Evolutionary conservation across 164 flowering plant genomes (phyloP).

Genomic region (Vitis rupestris): DNA sequence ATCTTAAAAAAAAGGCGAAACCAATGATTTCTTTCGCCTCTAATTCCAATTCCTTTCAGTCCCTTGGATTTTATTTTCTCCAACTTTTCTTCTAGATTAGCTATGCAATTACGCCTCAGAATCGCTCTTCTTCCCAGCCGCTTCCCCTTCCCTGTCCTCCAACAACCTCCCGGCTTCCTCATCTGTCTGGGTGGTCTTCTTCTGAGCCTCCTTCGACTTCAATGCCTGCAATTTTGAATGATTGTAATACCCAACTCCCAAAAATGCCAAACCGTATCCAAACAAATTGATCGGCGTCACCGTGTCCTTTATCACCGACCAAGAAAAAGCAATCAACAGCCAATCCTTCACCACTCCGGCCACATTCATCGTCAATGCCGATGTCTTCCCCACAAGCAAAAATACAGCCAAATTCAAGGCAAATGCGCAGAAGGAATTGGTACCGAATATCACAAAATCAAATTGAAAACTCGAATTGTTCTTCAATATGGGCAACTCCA

Average conservation of each 20-base stretch:
- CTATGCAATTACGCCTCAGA: constrained; percentile 20
- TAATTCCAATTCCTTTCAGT: not conserved
- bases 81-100: not conserved
- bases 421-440: constrained; percentile 50
- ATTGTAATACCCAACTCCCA: constrained; percentile 51
- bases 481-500: constrained; percentile 36
- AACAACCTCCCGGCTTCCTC: constrained; percentile 43
- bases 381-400: constrained; percentile 53
- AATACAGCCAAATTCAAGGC: constrained; percentile 53
- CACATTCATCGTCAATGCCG: constrained; percentile 58
- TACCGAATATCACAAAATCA: constrained; percentile 44
- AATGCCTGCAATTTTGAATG: constrained; percentile 48
- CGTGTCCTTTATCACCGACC: constrained; percentile 56
- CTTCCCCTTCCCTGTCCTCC: constrained; percentile 44
- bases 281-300: constrained; percentile 46
- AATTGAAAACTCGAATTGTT: constrained; percentile 35
- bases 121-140: constrained; percentile 30
- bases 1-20: constrained; percentile 5
- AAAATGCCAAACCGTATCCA: constrained; percentile 47
- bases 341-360: constrained; percentile 61
- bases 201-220: constrained; percentile 52
- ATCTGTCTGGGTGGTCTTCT: constrained; percentile 34
- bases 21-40: not conserved
- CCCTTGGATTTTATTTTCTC: constrained; percentile 9
- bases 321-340: constrained; percentile 51